Evolutionary conservation across 2,329 filamentous ascomycete genomes (phyloP), one percentile per base, ranked within the genome.

Genomic region (Aspergillus pseudoterreus): DNA sequence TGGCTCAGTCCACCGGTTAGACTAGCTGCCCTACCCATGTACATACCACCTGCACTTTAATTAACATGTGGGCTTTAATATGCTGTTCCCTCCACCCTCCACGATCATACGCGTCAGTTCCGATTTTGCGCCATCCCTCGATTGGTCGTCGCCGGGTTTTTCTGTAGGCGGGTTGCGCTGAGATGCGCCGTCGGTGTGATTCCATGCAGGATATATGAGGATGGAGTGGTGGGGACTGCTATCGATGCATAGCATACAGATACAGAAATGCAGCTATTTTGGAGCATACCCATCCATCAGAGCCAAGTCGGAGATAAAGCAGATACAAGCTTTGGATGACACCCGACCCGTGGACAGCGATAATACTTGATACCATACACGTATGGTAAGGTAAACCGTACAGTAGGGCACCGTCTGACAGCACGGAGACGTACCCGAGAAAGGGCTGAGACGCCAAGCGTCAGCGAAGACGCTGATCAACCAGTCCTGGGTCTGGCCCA

Each of bases 371-470:
- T 19, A 19, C 19, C 19, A 19, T 19, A 30, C 10, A 11, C 27
- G 27, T 30, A 38, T 2, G 35, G 22, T 22, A 22, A 22, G 22
- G 22, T 22, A 22, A 22, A 6, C 22, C 22, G 22, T 22, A 22
- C 21, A 38, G n/a, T 38, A 38, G 35, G 35, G 35, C 35, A 38
- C 35, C 3, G 14, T 17, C 15, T 38, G 30, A 47, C 45, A 38
- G 32, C 45, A 47, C 45, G 45, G 45, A 47, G 33, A 19, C 33
- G 3, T 21, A 17, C 15, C 32, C 45, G 32, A 47, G 38, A 17
- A 49, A 17, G 24, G 43, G 38, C 47, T 47, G 51, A 49, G 47
- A 50, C 39, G 47, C 51, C 51, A 53, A 50, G 51, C 36, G 49
- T 43, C 14, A 15, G 12, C 46, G 32, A 43, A 49, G 46, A 22